These are phyloP conservation scores for Teunomyces pallodes DNA, from an alignment of 805 yeast genomes.

Conservation along the genomic window DNA sequence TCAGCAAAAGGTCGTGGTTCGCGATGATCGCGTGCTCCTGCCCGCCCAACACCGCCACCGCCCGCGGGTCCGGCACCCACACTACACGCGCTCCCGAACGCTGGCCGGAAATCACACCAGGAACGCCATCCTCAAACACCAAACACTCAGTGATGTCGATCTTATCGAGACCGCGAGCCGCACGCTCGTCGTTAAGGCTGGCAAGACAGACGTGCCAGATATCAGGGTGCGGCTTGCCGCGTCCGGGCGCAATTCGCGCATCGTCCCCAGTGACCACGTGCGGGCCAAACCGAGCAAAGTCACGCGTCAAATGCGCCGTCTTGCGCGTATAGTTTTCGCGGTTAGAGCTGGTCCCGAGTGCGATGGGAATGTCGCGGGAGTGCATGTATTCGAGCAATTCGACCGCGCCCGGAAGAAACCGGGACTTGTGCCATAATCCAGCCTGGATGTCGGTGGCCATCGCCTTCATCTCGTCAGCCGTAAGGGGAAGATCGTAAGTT, in stretches of 20 bases:
- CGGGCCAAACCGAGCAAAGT: slow-evolving; percentile 58
- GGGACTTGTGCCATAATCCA: slow-evolving; percentile 58
- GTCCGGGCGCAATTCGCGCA: slow-evolving; percentile 72
- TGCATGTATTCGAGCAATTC: slow-evolving; percentile 60
- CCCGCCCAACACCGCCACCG: slow-evolving; percentile 52
- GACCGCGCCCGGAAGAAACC: slow-evolving; percentile 81
- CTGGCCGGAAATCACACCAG: slow-evolving; percentile 84
- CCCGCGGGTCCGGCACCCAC: slow-evolving; percentile 90
- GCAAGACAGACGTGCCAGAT: slow-evolving; percentile 84
- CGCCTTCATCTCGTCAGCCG: slow-evolving; percentile 61
- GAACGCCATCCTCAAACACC: slow-evolving; percentile 92
- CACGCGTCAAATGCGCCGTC: slow-evolving; percentile 64
- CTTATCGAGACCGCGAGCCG: slow-evolving; percentile 35
- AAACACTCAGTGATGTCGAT: slow-evolving; percentile 77
- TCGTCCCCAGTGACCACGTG: slow-evolving; percentile 90
- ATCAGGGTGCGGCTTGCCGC: slow-evolving; percentile 93
- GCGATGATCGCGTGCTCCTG: slow-evolving; percentile 51
- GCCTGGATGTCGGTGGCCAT: slow-evolving; percentile 55
- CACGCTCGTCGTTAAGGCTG: slow-evolving; percentile 58
- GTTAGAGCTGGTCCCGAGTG: slow-evolving; percentile 85
- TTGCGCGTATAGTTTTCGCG: slow-evolving; percentile 61
- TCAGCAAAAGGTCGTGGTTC: slow-evolving; percentile 54
- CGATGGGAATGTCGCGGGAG: slow-evolving; percentile 65
- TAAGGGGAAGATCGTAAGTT: slow-evolving; percentile 60
- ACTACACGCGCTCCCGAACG: slow-evolving; percentile 83